Evolutionary conservation across 129 eudicot genomes (phyloP).

Genomic region (Saussurea involucrata): DNA sequence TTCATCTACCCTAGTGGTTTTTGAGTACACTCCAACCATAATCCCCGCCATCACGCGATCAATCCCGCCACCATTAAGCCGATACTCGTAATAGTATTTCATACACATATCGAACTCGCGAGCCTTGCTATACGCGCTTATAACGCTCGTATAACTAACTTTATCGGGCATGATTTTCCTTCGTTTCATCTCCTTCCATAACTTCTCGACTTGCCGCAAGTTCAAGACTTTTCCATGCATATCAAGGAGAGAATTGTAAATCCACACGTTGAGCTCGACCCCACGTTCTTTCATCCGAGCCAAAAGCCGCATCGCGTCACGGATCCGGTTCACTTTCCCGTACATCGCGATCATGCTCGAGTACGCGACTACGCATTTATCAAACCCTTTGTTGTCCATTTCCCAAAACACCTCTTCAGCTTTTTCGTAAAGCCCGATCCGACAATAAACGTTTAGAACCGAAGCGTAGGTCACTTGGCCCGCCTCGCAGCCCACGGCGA

Average conservation of each 20-base stretch:
- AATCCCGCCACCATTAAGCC: conserved; percentile 57
- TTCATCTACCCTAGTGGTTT: conserved; percentile 59
- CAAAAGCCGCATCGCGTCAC: conserved; percentile 78
- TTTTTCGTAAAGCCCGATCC: conserved; percentile 54
- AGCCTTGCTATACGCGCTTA: conserved; percentile 69
- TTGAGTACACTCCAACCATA: conserved; percentile 89
- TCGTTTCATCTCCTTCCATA: conserved; percentile 93
- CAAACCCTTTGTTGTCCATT: conserved; percentile 69
- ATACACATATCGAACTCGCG: conserved; percentile 65
- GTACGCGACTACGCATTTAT: conserved; percentile 85
- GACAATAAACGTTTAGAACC: conserved; percentile 47
- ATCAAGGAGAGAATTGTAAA: conserved; percentile 72
- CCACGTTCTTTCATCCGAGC: conserved; percentile 90
- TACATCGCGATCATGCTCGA: conserved; percentile 85
- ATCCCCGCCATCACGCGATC: conserved; percentile 89
- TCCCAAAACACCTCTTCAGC: conserved; percentile 71
- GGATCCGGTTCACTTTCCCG: conserved; percentile 53
- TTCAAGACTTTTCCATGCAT: conserved; percentile 72
- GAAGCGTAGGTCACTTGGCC: conserved; percentile 99
- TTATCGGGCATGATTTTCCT: conserved; percentile 61
- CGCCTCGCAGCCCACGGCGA: conserved; percentile 47
- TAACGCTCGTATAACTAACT: conserved; percentile 77
- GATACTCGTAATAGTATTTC: conserved; percentile 54
- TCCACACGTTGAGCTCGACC: conserved; percentile 81
- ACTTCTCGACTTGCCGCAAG: conserved; percentile 74